Percentiles rank a stretch among this genome's conserved stretches.
Conservation (phyloP, 2,329 filamentous ascomycete species). For the Fusarium xyrophilum region DNA sequence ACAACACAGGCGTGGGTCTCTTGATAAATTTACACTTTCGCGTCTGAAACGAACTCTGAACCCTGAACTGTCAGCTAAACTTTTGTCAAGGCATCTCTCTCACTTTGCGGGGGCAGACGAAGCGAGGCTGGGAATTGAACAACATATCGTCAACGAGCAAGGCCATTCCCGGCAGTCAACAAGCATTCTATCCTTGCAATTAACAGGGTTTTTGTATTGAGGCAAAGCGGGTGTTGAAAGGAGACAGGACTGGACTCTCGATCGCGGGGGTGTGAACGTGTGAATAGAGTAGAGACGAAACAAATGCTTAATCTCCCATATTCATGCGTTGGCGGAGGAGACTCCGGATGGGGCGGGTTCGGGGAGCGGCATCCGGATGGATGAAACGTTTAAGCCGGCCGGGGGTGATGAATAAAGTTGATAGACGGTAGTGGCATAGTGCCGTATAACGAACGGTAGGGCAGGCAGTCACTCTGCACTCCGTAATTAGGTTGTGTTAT, state of each 20-base stretch:
- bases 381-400: conserved; percentile 10
- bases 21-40: not conserved
- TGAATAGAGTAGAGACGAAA: conserved; percentile 12
- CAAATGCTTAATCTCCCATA: conserved; percentile 38
- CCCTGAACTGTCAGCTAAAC: not conserved
- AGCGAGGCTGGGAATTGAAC: conserved; percentile 27
- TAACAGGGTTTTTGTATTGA: conserved; percentile 3
- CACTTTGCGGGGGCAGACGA: conserved; percentile 1
- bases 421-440: not conserved
- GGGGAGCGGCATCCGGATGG: conserved; percentile 27
- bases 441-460: not conserved
- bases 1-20: conserved; percentile 5
- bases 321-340: conserved; percentile 36
- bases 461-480: not conserved
- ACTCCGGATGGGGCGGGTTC: conserved; percentile 31
- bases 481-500: not conserved
- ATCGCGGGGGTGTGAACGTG: conserved; percentile 11
- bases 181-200: conserved; percentile 21
- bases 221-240: conserved; percentile 7
- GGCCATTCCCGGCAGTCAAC: conserved; percentile 13
- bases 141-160: conserved; percentile 24
- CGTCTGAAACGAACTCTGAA: not conserved
- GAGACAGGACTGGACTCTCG: not conserved
- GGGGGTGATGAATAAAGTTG: conserved; percentile 7
- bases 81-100: not conserved